Conservation (phyloP, 495 filamentous ascomycete genomes). For the Darksidea phi region DNA sequence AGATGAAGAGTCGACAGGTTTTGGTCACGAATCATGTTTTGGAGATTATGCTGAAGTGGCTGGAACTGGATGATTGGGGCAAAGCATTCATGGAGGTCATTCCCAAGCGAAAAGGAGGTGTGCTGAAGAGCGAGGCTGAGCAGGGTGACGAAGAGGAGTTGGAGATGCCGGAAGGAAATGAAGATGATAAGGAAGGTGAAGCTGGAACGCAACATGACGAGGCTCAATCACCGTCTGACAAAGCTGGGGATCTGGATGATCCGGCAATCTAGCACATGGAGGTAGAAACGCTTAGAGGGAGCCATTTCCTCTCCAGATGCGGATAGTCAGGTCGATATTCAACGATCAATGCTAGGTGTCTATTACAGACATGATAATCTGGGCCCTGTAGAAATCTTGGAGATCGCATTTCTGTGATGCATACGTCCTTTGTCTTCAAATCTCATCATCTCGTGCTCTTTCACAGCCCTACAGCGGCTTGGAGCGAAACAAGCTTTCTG, state of each 20-base stretch:
- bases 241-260: too few species aligned
- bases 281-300: too few species aligned
- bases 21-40: constrained; percentile 91
- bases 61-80: constrained; percentile 86
- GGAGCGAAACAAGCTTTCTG: constrained; percentile 28
- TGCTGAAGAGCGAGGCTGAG: constrained; percentile 46
- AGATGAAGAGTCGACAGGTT: constrained; percentile 79
- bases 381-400: too few species aligned
- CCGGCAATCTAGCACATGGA: too few species aligned
- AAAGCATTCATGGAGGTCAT: constrained; percentile 82
- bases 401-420: too few species aligned
- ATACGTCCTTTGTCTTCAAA: too few species aligned
- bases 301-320: too few species aligned
- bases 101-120: constrained; percentile 78
- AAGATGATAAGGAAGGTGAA: constrained; percentile 8
- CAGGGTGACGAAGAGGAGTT: constrained; percentile 15
- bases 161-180: neutral
- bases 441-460: neutral
- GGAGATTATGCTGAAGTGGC: constrained; percentile 92
- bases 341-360: too few species aligned
- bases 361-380: too few species aligned
- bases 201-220: neutral
- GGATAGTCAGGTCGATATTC: too few species aligned
- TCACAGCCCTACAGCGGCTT: neutral
- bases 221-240: too few species aligned